Evolutionary conservation across 2,329 filamentous ascomycete genomes (phyloP).

Genomic region (Thielaviopsis ethacetica): DNA sequence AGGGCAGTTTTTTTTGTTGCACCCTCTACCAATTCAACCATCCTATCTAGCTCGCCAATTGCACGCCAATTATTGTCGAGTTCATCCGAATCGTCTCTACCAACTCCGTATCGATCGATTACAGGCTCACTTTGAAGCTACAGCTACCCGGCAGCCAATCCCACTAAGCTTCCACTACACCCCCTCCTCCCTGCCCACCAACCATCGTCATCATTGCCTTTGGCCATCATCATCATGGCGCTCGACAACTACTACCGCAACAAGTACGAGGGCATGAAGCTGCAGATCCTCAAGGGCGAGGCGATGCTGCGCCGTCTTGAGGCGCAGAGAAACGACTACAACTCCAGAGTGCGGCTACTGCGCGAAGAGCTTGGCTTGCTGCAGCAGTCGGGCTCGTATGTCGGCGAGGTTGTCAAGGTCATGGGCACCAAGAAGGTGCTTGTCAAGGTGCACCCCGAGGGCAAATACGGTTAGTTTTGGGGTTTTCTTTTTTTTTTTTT

Average conservation of each 20-base stretch:
- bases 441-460: constrained; percentile 97
- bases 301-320: constrained; percentile 87
- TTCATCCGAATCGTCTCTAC: neutral
- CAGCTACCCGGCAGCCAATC: neutral
- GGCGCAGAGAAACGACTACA: constrained; percentile 98
- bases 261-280: constrained; percentile 99
- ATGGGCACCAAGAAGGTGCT: constrained; percentile 99
- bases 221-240: constrained; percentile 50
- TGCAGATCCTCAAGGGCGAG: constrained; percentile 98
- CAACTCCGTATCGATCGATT: neutral
- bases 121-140: neutral
- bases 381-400: constrained; percentile 94
- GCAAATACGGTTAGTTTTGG: constrained; percentile 76
- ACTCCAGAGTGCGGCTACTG: constrained; percentile 86
- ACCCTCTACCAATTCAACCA: neutral
- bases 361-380: constrained; percentile 89
- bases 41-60: neutral
- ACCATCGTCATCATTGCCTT: neutral
- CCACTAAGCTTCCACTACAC: neutral
- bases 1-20: neutral
- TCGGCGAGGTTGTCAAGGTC: constrained; percentile 98
- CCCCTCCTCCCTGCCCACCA: neutral
- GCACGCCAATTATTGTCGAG: neutral
- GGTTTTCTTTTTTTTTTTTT: neutral
- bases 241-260: constrained; percentile 99